Evolutionary conservation across 129 eudicot genomes (phyloP).

Genomic region (Heracleum sosnowskyi): DNA sequence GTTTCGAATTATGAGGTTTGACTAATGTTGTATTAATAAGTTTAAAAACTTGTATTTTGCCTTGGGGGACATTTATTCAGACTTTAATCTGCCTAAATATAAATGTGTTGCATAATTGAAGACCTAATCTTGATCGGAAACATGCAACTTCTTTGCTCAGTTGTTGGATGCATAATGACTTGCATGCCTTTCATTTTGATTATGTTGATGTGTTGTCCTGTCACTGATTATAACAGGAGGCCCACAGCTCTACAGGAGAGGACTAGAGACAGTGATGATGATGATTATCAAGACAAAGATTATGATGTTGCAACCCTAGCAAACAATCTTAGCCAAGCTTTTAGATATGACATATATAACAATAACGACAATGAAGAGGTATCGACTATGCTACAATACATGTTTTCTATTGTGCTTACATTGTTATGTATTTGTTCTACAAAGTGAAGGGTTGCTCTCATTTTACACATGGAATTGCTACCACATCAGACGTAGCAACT

Average conservation of each 20-base stretch:
- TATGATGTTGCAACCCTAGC: slow-evolving; percentile 92
- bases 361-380: slow-evolving; percentile 93
- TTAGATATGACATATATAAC: slow-evolving; percentile 77
- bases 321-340: slow-evolving; percentile 82
- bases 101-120: not conserved
- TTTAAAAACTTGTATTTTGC: not conserved
- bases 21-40: not conserved
- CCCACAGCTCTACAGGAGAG: slow-evolving; percentile 87
- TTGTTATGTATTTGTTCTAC: no score
- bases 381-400: not conserved
- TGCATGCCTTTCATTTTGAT: not conserved
- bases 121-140: not conserved
- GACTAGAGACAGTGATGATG: slow-evolving; percentile 89
- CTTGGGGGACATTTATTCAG: not conserved
- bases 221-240: slow-evolving; percentile 45
- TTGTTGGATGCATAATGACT: not conserved
- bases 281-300: slow-evolving; percentile 88
- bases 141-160: not conserved
- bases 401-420: not conserved
- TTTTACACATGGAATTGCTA: no score
- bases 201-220: not conserved
- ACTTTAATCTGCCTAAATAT: not conserved
- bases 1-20: not conserved
- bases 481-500: no score
- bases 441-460: no score